Evolutionary conservation across 176 grass and related monocot genomes (phyloP).

Genomic region (Zoysia pacifica): DNA sequence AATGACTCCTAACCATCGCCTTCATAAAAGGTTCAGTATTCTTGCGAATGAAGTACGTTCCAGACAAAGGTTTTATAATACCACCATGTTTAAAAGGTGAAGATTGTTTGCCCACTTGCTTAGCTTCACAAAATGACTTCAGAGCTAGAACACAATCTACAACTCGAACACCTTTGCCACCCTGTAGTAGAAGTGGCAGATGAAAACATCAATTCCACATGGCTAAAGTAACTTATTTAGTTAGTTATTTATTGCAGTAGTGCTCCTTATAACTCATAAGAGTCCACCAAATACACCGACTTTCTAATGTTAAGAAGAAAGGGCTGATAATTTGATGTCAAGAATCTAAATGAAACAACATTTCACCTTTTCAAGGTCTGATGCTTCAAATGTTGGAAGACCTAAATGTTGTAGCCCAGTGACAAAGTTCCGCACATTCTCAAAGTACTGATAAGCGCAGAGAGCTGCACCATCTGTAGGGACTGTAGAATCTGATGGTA

Average conservation of each 20-base stretch:
- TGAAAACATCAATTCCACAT: conserved; percentile 13
- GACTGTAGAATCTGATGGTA: conserved; percentile 48
- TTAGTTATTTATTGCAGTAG: neutral
- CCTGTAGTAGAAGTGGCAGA: conserved; percentile 44
- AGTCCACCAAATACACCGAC: neutral
- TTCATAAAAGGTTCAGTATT: conserved; percentile 81
- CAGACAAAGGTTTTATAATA: conserved; percentile 51
- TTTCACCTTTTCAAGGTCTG: conserved; percentile 80
- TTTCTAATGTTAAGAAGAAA: conserved; percentile 16
- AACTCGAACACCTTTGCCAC: conserved; percentile 74
- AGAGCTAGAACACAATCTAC: conserved; percentile 87
- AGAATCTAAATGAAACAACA: conserved; percentile 35
- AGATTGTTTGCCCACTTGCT: conserved; percentile 50
- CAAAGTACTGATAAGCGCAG: conserved; percentile 86
- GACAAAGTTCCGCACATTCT: conserved; percentile 88
- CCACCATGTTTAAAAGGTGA: conserved; percentile 60
- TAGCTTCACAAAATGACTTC: conserved; percentile 64
- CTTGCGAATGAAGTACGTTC: conserved; percentile 61
- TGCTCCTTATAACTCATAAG: conserved; percentile 22
- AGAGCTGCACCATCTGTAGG: conserved; percentile 70
- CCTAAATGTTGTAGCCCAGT: conserved; percentile 70
- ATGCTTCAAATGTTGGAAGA: conserved; percentile 87
- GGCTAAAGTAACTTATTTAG: conserved; percentile 25
- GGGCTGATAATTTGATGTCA: neutral
- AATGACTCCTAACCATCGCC: conserved; percentile 63